Percentiles rank a stretch among this genome's conserved stretches.
These are phyloP conservation scores for Dentipellis sp. DNA, from an alignment of 768 basidiomycete species.

Conservation along the genomic window DNA sequence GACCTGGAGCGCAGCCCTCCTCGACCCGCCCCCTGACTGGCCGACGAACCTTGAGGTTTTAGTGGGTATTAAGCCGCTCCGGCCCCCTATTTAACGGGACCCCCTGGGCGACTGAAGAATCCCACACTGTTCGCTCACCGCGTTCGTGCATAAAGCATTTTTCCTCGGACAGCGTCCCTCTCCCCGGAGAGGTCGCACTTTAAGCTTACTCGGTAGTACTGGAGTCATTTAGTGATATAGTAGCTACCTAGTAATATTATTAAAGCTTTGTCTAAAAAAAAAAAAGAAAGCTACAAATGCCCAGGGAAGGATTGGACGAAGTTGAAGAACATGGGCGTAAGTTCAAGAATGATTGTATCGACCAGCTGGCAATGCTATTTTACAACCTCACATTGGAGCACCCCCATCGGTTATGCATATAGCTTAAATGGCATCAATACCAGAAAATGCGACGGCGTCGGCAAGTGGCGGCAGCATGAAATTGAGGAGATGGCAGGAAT, in stretches of 20 bases:
- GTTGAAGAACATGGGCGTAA: too few species aligned
- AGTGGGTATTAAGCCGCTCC: slow-evolving; percentile 1
- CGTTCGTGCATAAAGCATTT: slow-evolving; percentile 2
- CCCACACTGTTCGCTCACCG: slow-evolving; percentile 1
- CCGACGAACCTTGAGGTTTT: background rate
- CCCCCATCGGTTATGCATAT: too few species aligned
- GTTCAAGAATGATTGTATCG: too few species aligned
- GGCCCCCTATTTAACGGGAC: background rate
- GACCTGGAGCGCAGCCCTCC: background rate
- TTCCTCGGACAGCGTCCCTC: background rate
- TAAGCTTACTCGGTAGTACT: background rate
- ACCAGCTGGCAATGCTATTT: too few species aligned
- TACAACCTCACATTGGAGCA: too few species aligned
- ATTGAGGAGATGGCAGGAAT: too few species aligned
- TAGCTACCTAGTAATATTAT: background rate
- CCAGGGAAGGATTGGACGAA: too few species aligned
- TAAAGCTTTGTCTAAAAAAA: background rate
- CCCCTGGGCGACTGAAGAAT: background rate
- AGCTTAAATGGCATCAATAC: too few species aligned
- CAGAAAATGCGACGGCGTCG: too few species aligned
- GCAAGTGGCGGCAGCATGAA: too few species aligned
- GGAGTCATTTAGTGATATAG: background rate
- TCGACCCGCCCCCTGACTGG: background rate
- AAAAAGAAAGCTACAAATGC: background rate
- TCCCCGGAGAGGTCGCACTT: background rate